Conservation (phyloP, 306 rosid genomes). For the Pachyrhizus erosus region DNA sequence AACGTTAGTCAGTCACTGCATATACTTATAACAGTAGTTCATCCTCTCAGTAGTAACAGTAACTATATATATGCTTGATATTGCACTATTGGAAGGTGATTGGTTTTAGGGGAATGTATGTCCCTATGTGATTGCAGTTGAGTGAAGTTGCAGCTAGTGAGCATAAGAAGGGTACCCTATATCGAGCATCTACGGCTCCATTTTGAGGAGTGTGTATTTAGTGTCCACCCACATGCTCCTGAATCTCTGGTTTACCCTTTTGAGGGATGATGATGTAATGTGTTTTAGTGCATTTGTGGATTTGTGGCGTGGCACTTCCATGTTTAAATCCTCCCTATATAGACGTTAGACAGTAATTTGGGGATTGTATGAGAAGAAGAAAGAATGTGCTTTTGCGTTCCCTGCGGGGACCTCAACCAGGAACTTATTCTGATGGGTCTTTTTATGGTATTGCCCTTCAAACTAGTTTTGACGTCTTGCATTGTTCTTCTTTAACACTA, state of each 20-base stretch:
- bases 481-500: not conserved
- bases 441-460: constrained; percentile 17
- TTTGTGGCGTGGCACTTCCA: constrained; percentile 7
- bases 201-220: constrained; percentile 50
- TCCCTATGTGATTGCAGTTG: constrained; percentile 53
- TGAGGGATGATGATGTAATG: constrained; percentile 33
- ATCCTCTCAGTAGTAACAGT: not conserved
- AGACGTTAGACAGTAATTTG: not conserved
- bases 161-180: constrained; percentile 56
- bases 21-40: not conserved
- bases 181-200: constrained; percentile 81
- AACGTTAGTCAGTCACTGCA: not conserved
- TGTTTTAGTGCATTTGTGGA: constrained; percentile 1
- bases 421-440: constrained; percentile 40
- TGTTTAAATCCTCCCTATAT: not conserved
- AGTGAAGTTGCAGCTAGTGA: constrained; percentile 46
- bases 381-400: constrained; percentile 41
- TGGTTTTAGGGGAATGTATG: not conserved
- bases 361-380: constrained; percentile 35
- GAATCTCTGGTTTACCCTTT: constrained; percentile 27
- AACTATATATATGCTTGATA: not conserved
- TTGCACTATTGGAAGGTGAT: not conserved
- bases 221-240: not conserved
- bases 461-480: constrained; percentile 10
- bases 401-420: not conserved